A percentile compares a stretch with the other conserved stretches of the same genome.
These are phyloP conservation scores for Umbilicaria muhlenbergii DNA, from an alignment of 495 filamentous ascomycete genomes.

Conservation along the genomic window DNA sequence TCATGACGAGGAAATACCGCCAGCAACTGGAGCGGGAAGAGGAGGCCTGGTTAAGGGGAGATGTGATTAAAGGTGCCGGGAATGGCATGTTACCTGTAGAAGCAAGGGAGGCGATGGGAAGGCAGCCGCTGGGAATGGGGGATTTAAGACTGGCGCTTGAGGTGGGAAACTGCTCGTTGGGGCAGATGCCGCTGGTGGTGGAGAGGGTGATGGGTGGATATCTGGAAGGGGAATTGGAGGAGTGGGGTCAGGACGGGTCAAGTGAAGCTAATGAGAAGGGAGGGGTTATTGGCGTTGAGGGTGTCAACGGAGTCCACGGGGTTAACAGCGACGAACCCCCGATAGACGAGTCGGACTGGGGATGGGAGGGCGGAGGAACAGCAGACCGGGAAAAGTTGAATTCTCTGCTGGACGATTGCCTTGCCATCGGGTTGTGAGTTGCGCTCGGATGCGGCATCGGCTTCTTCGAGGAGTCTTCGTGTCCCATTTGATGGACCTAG, in stretches of 20 bases:
- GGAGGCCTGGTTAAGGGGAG: conserved; percentile 44
- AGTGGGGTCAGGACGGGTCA: conserved; percentile 17
- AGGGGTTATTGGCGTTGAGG: conserved; percentile 17
- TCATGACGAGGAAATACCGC: conserved; percentile 68
- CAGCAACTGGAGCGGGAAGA: conserved; percentile 60
- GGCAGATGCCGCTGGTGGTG: conserved; percentile 59
- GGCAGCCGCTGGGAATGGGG: conserved; percentile 55
- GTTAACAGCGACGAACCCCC: conserved; percentile 21
- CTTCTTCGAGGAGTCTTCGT: no score
- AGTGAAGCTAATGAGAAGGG: conserved; percentile 15
- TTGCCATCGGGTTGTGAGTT: conserved; percentile 31
- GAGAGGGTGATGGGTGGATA: conserved; percentile 56
- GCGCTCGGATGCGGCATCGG: no score
- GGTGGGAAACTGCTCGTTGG: conserved; percentile 56
- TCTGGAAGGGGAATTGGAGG: conserved; percentile 60
- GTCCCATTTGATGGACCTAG: no score
- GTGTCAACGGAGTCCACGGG: conserved; percentile 11
- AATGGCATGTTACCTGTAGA: conserved; percentile 66
- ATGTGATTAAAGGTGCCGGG: conserved; percentile 44
- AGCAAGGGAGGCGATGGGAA: conserved; percentile 47
- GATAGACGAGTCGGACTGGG: conserved; percentile 42
- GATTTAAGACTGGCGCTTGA: conserved; percentile 65
- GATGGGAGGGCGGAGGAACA: conserved; percentile 57
- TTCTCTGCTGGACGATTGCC: conserved; percentile 49
- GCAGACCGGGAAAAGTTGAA: conserved; percentile 49